phyloP scores from a whole-genome alignment of 805 yeast genomes.

The Phaffomyces opuntiae region DNA sequence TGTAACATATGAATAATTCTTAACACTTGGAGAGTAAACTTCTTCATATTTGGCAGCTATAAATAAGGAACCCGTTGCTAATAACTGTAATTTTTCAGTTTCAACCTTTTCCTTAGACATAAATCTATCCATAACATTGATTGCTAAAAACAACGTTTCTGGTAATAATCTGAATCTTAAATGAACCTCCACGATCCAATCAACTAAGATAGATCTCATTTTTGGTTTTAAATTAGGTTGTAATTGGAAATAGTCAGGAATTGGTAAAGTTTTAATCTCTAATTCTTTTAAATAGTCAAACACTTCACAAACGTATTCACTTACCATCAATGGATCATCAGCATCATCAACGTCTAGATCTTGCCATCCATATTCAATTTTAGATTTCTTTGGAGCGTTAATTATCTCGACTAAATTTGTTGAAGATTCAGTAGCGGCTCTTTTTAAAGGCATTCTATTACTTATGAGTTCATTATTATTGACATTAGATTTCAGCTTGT shows the following conservation, averaged over 20 bases:
- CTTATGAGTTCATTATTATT: not conserved
- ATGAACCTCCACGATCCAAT: conserved; percentile 91
- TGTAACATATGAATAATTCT: conserved; percentile 80
- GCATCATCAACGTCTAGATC: conserved; percentile 64
- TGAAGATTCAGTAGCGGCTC: conserved; percentile 50
- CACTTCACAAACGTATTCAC: conserved; percentile 83
- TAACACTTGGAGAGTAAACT: conserved; percentile 78
- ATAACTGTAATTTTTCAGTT: conserved; percentile 71
- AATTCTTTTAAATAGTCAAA: conserved; percentile 66
- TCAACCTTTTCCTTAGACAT: conserved; percentile 68
- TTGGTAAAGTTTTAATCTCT: conserved; percentile 65
- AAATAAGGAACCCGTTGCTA: conserved; percentile 80
- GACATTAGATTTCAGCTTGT: conserved; percentile 1
- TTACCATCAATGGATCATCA: conserved; percentile 80
- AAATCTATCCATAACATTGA: conserved; percentile 82
- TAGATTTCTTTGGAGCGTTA: conserved; percentile 11
- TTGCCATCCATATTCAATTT: conserved; percentile 21
- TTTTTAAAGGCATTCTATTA: conserved; percentile 31
- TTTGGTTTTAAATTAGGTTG: conserved; percentile 68
- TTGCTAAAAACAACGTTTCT: conserved; percentile 77
- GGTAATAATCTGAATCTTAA: conserved; percentile 74
- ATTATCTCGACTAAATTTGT: conserved; percentile 19
- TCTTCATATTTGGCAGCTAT: conserved; percentile 94
- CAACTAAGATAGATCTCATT: conserved; percentile 83
- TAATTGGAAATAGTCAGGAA: conserved; percentile 55